phyloP scores from a whole-genome alignment of 495 filamentous ascomycete genomes.

The Penicillium alfredii region DNA sequence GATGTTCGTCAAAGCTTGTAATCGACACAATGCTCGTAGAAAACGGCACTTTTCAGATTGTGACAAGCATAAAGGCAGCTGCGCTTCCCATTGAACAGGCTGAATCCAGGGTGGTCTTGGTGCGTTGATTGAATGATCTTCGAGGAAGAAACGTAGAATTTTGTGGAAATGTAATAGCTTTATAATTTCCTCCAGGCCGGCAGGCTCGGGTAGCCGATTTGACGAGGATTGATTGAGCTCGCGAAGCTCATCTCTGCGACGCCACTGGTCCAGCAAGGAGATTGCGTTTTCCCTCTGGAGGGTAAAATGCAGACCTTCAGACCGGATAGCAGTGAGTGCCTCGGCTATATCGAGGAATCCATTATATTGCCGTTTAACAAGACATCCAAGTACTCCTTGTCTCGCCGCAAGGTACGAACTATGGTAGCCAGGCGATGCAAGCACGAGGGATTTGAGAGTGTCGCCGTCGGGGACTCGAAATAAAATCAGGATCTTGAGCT shows the following conservation, averaged over 20 bases:
- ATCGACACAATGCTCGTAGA: slow-evolving; percentile 10
- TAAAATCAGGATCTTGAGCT: slow-evolving; percentile 17
- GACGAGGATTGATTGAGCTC: neutral
- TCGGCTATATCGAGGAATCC: slow-evolving; percentile 6
- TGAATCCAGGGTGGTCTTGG: slow-evolving; percentile 5
- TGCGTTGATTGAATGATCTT: slow-evolving; percentile 10
- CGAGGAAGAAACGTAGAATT: slow-evolving; percentile 9
- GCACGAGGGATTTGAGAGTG: slow-evolving; percentile 15
- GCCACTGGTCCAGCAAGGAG: slow-evolving; percentile 1
- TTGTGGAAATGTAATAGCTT: slow-evolving; percentile 13
- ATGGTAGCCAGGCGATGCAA: slow-evolving; percentile 16
- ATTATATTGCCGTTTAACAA: slow-evolving; percentile 9
- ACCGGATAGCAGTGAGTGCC: slow-evolving; percentile 6
- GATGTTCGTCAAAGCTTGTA: slow-evolving; percentile 5
- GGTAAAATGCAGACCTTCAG: slow-evolving; percentile 3
- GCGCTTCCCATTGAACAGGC: neutral
- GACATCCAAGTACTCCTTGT: slow-evolving; percentile 6
- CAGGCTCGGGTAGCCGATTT: slow-evolving; percentile 1
- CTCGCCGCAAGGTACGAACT: slow-evolving; percentile 12
- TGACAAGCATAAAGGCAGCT: slow-evolving; percentile 1
- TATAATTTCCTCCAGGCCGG: slow-evolving; percentile 4
- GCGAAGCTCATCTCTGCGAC: neutral
- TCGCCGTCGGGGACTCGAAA: slow-evolving; percentile 4
- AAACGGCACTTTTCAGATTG: slow-evolving; percentile 5
- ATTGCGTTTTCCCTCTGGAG: slow-evolving; percentile 3